Conservation (phyloP, 2,329 filamentous ascomycete genomes). For the Epicoccum nigrum region DNA sequence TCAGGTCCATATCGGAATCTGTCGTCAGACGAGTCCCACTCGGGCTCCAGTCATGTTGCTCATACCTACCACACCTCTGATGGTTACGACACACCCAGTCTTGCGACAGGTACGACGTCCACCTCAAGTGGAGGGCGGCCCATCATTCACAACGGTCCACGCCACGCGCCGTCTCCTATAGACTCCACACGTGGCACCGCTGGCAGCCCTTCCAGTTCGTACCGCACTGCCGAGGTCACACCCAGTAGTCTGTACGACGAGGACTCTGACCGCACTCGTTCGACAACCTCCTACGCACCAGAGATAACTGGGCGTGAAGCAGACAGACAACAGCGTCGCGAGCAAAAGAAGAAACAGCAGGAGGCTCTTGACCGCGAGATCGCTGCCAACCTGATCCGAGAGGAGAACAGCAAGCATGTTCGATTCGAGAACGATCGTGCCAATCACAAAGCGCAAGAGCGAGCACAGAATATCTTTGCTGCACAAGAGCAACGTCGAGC, state of each 20-base stretch:
- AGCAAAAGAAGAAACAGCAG: conserved; percentile 29
- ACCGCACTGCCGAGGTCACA: conserved; percentile 27
- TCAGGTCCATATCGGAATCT: conserved; percentile 32
- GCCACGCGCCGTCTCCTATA: background rate
- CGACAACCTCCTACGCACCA: conserved; percentile 30
- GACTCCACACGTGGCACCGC: conserved; percentile 19
- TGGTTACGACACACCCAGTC: conserved; percentile 37
- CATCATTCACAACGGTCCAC: conserved; percentile 34
- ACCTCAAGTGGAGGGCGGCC: conserved; percentile 29
- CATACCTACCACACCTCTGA: conserved; percentile 40
- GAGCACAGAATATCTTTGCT: conserved; percentile 27
- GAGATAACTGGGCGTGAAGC: conserved; percentile 32
- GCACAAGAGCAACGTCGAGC: conserved; percentile 30
- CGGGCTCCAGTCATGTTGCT: conserved; percentile 34
- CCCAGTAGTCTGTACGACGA: conserved; percentile 25
- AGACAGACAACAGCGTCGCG: conserved; percentile 28
- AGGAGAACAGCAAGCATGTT: conserved; percentile 35
- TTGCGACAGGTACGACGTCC: conserved; percentile 10
- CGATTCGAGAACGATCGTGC: conserved; percentile 35
- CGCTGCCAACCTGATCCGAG: conserved; percentile 18
- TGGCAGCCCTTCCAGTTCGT: conserved; percentile 21
- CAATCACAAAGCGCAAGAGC: conserved; percentile 27
- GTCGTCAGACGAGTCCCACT: conserved; percentile 38
- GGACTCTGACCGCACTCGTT: conserved; percentile 28
- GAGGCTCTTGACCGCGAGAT: conserved; percentile 30